Percentiles rank a stretch among this genome's conserved stretches.
Conservation (phyloP, 2,329 filamentous ascomycete species). For the Diaporthe destruens region DNA sequence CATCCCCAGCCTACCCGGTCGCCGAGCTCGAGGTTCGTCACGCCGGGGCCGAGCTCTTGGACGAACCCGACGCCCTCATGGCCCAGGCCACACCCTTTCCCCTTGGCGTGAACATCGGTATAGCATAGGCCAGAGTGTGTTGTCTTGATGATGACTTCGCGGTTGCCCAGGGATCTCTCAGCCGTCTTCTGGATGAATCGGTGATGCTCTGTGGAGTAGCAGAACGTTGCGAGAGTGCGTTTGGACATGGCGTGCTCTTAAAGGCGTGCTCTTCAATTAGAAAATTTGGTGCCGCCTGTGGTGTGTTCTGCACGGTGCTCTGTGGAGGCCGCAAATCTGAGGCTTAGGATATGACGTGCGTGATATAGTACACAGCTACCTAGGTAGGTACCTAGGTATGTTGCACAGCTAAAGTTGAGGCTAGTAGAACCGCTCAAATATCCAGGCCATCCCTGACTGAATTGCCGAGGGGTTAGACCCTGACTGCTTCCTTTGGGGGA, state of each 20-base stretch:
- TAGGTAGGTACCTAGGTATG: no score
- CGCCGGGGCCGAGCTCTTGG: conserved; percentile 48
- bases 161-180: conserved; percentile 19
- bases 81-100: conserved; percentile 48
- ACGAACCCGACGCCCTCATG: conserved; percentile 55
- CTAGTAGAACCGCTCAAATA: conserved; percentile 7
- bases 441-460: not conserved
- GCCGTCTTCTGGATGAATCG: conserved; percentile 21
- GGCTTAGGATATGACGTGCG: not conserved
- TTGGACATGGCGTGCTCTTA: conserved; percentile 11
- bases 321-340: not conserved
- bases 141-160: conserved; percentile 66
- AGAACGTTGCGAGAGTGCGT: conserved; percentile 28
- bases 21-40: conserved; percentile 48
- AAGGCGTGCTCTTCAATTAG: not conserved
- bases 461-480: conserved; percentile 12
- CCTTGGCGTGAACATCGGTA: conserved; percentile 58
- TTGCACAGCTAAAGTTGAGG: not conserved
- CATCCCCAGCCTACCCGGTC: conserved; percentile 54
- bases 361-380: not conserved
- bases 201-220: conserved; percentile 26
- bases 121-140: conserved; percentile 73
- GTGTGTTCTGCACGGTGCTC: not conserved
- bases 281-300: not conserved
- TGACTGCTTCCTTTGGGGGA: not conserved